Base-by-base conservation (phyloP, 371 early-diverging fungal species). In the Mortierella sp. region DNA sequence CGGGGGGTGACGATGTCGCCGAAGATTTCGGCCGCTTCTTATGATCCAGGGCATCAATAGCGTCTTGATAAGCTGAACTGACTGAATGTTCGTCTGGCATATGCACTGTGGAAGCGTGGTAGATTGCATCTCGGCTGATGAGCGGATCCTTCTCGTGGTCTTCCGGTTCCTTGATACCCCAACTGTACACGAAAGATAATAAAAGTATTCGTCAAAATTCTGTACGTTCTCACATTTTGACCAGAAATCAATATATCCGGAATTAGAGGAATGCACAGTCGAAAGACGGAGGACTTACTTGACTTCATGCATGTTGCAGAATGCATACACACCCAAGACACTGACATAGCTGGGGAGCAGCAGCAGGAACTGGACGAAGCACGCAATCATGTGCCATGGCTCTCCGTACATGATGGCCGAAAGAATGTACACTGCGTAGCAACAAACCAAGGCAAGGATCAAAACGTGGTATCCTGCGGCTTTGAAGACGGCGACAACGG, bases 331-430 rank as follows among this genome's bases (percentile, higher is more conserved):
- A 26, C 84, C 85, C 21, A 96, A 76, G 43, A 96, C 93, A 73
- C 96, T 97, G 69, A 94, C 87, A 68, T 90, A 95, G 12, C 92
- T 89, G 5, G 96, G 96, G 58, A 94, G 69, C 63, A 96, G 76
- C 27, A 95, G 79, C 65, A 94, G 69, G 81, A 96, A 96, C 79
- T 95, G 96, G 21, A 91, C 10, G 58, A 96, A 90, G 46, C 90
- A 90, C 0, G 95, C 94, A 52, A 97, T 74, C 95, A 96, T 93
- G 79, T 97, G 97, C 94, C 93, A 94, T 9, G 95, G 94, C 65
- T 97, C 95, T 31, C 93, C 80, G 72, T 93, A 93, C 34, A 94
- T 50, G 38, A 94, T 31, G 14, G 92, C 91, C 0, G 93, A 79
- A 13, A 93, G 6, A 14, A 96, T 63, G 78, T 94, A 97, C 19